Percentiles rank a stretch among this genome's conserved stretches.
Conservation (phyloP, 129 eudicot species). For the Tagetes patula region DNA sequence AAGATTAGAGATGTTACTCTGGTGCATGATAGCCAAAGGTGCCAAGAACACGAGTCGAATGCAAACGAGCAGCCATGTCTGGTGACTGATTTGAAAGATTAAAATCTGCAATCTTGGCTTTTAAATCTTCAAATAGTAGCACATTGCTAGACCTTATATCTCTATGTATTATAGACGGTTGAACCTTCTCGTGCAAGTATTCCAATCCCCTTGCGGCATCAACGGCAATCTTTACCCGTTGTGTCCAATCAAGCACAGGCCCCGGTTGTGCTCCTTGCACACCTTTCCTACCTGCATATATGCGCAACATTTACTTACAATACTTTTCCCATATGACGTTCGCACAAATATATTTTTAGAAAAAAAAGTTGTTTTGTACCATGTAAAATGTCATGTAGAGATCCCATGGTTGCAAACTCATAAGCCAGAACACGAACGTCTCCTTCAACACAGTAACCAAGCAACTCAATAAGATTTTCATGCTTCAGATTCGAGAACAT, state of each 20-base stretch:
- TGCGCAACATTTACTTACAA: not conserved
- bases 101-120: slow-evolving; percentile 88
- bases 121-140: slow-evolving; percentile 75
- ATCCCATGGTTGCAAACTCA: slow-evolving; percentile 66
- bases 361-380: slow-evolving; percentile 32
- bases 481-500: slow-evolving; percentile 55
- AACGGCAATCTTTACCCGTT: slow-evolving; percentile 80
- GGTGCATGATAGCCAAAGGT: slow-evolving; percentile 96
- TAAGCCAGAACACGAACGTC: slow-evolving; percentile 48
- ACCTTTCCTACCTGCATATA: slow-evolving; percentile 73
- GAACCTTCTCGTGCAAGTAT: slow-evolving; percentile 80
- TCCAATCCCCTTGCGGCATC: slow-evolving; percentile 97
- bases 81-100: slow-evolving; percentile 91
- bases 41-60: slow-evolving; percentile 89
- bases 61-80: slow-evolving; percentile 95
- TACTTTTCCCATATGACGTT: not conserved
- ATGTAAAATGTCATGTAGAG: slow-evolving; percentile 58
- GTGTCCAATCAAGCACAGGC: slow-evolving; percentile 91
- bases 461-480: slow-evolving; percentile 53
- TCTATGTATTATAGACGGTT: slow-evolving; percentile 80
- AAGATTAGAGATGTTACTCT: slow-evolving; percentile 49
- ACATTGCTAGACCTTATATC: slow-evolving; percentile 96
- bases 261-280: slow-evolving; percentile 98
- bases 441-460: slow-evolving; percentile 57
- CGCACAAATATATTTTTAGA: not conserved